Evolutionary conservation across 2,329 filamentous ascomycete genomes (phyloP).

Genomic region (Rhynchosporium graminicola): DNA sequence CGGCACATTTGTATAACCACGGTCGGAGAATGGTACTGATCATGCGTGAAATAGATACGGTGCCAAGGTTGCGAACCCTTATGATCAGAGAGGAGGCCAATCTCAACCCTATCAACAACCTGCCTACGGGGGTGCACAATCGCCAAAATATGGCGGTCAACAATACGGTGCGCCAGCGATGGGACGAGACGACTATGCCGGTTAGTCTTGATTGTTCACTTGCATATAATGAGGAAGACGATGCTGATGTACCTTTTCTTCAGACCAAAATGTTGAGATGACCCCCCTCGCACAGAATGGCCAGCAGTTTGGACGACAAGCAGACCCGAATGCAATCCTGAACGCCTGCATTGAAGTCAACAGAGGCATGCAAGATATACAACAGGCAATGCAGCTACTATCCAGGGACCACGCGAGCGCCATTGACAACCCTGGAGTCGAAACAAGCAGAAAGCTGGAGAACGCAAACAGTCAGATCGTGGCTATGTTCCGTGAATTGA

Average conservation of each 20-base stretch:
- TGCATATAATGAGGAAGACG: not conserved
- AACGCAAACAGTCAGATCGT: too few species aligned
- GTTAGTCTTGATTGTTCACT: conserved; percentile 30
- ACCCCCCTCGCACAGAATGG: conserved; percentile 53
- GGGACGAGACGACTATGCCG: conserved; percentile 44
- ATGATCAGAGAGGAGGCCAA: conserved; percentile 53
- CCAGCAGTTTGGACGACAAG: conserved; percentile 47
- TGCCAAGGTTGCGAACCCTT: conserved; percentile 56
- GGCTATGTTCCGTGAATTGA: too few species aligned
- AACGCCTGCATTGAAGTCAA: too few species aligned
- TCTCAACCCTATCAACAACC: conserved; percentile 27
- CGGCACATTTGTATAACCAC: too few species aligned
- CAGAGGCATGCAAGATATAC: too few species aligned
- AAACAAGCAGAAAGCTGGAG: too few species aligned
- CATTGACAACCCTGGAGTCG: too few species aligned
- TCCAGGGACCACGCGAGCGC: too few species aligned
- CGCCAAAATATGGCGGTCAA: conserved; percentile 30
- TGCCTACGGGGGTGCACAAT: conserved; percentile 22
- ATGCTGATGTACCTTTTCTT: not conserved
- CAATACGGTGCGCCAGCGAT: conserved; percentile 45
- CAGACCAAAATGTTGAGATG: conserved; percentile 63
- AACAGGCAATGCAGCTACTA: too few species aligned
- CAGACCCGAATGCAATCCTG: conserved; percentile 74
- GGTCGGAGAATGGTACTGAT: conserved; percentile 21
- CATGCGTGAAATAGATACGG: conserved; percentile 51